Base-by-base conservation (phyloP, 441 rosid genomes). In the Erodium trifolium region DNA sequence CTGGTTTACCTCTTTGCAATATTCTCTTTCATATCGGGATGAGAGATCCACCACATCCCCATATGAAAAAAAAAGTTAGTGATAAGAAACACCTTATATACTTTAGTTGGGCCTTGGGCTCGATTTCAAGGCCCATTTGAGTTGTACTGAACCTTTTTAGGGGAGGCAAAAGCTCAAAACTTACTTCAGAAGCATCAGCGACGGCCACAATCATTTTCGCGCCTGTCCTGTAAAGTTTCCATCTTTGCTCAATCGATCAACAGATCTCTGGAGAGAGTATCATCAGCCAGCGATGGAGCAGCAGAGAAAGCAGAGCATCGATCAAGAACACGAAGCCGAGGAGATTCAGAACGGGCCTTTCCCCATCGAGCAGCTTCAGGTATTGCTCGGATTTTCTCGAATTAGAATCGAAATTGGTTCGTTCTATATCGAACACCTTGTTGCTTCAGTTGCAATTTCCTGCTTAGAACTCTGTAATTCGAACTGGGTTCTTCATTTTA, bases 351-450 rank as follows among this genome's bases (percentile, higher is more conserved):
- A 88, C 55, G 97, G 99, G 29, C 96, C 93, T 70, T 81, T 82
- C 71, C 97, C 92, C 53, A 86, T 93, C 11, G 96, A 93, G 75
- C 95, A 91, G 85, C 97, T 93, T 71, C 97, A 88, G 96, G 97
- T 91, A 76, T 34, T 34, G 37, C 37, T 34, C 5, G 37, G 37
- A 34, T 34, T 70, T 5, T 1, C n/a, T 75, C 16, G 14, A 0
- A 53, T 13, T 41, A 1, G 13, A 39, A 35, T 53, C 60, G 4
- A 67, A 23, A 17, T 75, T 84, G 86, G 83, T 11, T 72, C 11
- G 4, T 34, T 34, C 4, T 34, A 34, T 34, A 3, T 34, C 37
- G 2, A 13, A 5, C 14, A 4, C 16, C 16, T 17, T 14, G 18
- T 53, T 53, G 19, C 16, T 53, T 16, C 23, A 53, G 60, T 16